Base-by-base conservation (phyloP, 176 grass and related monocot genomes). In the Areca catechu region DNA sequence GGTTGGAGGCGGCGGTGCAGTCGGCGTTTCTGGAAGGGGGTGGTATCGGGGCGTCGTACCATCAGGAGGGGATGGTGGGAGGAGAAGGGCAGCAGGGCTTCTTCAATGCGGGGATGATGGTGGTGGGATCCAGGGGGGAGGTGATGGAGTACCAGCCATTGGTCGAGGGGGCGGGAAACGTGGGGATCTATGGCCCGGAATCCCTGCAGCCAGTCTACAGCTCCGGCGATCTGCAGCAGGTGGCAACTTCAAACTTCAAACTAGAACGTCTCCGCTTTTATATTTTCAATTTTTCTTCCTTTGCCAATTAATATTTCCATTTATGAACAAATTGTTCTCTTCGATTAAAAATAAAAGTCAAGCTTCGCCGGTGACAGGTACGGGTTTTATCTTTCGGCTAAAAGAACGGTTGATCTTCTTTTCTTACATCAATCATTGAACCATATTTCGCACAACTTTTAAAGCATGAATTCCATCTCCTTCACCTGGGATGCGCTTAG, bases 131-230 rank as follows among this genome's bases (percentile, higher is more conserved):
- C 27, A 61, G 79, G 65, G 86, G 74, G 24, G 71, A 85, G 65
- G 80, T 81, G 34, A 58, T 48, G 16, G 81, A 82, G 19, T 89
- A 82, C 28, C 86, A 82, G 71, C 78, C 81, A 56, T 57, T 95
- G 75, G 71, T 89, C 53, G 85, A 84, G 62, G 80, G 63, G 60
- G 75, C 54, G 49, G 54, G 56, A 49, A 63, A 79, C 20, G 49
- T 30, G 51, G 73, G 60, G 51, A 69, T 68, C 34, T 62, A 66
- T 9, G 72, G 72, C 22, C 79, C 64, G 71, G 81, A 82, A 60
- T 61, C 74, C 62, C 67, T 81, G 68, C 74, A 79, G 56, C 56
- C 70, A 49, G 48, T 54, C 43, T 85, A 58, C 48, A 74, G 68
- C 71, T 51, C 75, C 70, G 53, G 70, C 48, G 84, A 93, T 25